Conservation (phyloP, 805 yeast species). For the Saccharomycopsis schoenii region DNA sequence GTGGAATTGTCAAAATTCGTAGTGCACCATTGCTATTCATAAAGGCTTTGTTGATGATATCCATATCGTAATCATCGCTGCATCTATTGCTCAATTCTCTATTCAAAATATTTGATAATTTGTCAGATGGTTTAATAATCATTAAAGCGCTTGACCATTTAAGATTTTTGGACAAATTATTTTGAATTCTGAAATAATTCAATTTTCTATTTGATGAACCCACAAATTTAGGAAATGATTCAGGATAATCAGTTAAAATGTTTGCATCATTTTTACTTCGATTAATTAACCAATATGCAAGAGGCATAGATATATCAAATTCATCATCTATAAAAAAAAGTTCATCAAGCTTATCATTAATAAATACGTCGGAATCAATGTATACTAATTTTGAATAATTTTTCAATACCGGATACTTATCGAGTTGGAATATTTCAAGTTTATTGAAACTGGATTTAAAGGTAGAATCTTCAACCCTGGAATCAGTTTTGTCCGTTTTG, state of each 20-base stretch:
- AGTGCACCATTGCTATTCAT: neutral
- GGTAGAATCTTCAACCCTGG: slow-evolving; percentile 19
- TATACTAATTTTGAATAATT: slow-evolving; percentile 42
- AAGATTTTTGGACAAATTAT: slow-evolving; percentile 1
- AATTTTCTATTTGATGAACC: neutral
- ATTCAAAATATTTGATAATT: slow-evolving; percentile 22
- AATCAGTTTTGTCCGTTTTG: slow-evolving; percentile 20
- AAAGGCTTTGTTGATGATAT: slow-evolving; percentile 29
- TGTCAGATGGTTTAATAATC: slow-evolving; percentile 44
- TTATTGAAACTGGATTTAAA: slow-evolving; percentile 51
- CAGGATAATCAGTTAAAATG: slow-evolving; percentile 6
- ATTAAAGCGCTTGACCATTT: slow-evolving; percentile 29
- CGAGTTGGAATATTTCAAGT: slow-evolving; percentile 39
- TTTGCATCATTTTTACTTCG: slow-evolving; percentile 11
- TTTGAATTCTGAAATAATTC: slow-evolving; percentile 10
- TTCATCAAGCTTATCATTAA: slow-evolving; percentile 38
- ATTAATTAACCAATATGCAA: slow-evolving; percentile 23
- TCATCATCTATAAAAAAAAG: slow-evolving; percentile 39
- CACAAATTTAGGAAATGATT: slow-evolving; percentile 4
- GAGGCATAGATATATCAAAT: slow-evolving; percentile 36
- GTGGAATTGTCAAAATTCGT: slow-evolving; percentile 36
- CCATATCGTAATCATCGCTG: slow-evolving; percentile 44
- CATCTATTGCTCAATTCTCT: slow-evolving; percentile 23
- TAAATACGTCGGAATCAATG: slow-evolving; percentile 46
- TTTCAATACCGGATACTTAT: slow-evolving; percentile 2